These are phyloP conservation scores for Aspergillus texensis DNA, from an alignment of 2,329 filamentous ascomycete genomes.

Conservation along the genomic window DNA sequence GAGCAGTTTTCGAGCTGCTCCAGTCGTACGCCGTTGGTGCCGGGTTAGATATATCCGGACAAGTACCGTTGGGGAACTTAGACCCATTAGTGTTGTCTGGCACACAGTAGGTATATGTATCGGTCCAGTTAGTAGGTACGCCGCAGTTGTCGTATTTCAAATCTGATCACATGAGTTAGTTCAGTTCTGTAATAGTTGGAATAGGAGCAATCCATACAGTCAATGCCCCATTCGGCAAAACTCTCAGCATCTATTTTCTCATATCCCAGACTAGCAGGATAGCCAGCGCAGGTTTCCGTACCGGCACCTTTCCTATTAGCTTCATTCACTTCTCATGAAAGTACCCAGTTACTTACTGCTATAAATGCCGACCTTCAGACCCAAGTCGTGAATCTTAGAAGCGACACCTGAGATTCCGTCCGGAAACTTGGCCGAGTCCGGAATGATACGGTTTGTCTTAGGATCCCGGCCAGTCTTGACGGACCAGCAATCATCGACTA, in stretches of 20 bases:
- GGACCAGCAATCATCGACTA: conserved; percentile 65
- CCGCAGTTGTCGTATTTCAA: conserved; percentile 63
- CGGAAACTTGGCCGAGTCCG: conserved; percentile 58
- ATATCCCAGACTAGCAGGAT: conserved; percentile 59
- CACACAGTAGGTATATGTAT: conserved; percentile 44
- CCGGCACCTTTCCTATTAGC: conserved; percentile 29
- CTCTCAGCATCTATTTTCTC: conserved; percentile 61
- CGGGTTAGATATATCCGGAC: conserved; percentile 36
- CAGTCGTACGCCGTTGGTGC: conserved; percentile 56
- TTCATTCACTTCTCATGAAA: background rate
- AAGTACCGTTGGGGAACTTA: conserved; percentile 46
- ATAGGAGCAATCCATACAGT: conserved; percentile 41
- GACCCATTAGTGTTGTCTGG: conserved; percentile 40
- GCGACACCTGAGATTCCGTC: conserved; percentile 59
- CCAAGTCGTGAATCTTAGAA: conserved; percentile 57
- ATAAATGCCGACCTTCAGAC: conserved; percentile 67
- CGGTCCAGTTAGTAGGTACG: conserved; percentile 41
- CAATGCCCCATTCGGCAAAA: conserved; percentile 62
- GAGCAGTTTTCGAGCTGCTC: conserved; percentile 49
- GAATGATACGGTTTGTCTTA: conserved; percentile 48
- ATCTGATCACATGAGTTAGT: conserved; percentile 35
- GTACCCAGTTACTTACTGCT: conserved; percentile 40
- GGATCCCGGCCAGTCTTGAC: conserved; percentile 47
- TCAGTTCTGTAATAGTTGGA: background rate
- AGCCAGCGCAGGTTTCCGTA: conserved; percentile 56